These are phyloP conservation scores for Salvia sclarea DNA, from an alignment of 305 asterid genomes.

Conservation along the genomic window DNA sequence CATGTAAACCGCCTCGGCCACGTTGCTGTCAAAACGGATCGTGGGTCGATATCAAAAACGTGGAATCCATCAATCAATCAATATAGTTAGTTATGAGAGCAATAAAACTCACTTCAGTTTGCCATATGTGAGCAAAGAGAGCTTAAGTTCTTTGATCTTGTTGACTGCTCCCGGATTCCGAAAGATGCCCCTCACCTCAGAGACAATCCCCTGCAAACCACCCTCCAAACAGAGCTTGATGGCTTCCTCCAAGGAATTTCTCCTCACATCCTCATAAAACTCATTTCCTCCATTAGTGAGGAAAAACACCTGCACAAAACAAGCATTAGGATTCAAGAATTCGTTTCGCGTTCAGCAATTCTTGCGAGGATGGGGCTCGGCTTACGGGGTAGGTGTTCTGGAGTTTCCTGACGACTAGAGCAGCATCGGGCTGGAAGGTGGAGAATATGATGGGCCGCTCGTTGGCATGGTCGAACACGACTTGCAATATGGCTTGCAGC, in stretches of 20 bases:
- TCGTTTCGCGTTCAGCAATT: no score
- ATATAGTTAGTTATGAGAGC: no score
- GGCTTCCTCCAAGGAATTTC: conserved; percentile 88
- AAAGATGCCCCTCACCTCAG: conserved; percentile 75
- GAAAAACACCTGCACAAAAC: conserved; percentile 61
- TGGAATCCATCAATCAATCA: no score
- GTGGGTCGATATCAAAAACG: no score
- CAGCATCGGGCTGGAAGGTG: conserved; percentile 92
- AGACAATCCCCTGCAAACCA: conserved; percentile 83
- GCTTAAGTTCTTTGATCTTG: conserved; percentile 70
- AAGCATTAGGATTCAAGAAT: no score
- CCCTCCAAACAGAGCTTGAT: conserved; percentile 73
- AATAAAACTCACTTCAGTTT: conserved; percentile 86
- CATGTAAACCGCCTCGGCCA: conserved; percentile 80
- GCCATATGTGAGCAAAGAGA: conserved; percentile 79
- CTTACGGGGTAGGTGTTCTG: conserved; percentile 75
- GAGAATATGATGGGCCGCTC: conserved; percentile 82
- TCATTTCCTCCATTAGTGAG: conserved; percentile 88
- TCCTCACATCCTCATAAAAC: conserved; percentile 63
- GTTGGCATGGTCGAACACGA: conserved; percentile 58
- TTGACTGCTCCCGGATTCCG: conserved; percentile 76
- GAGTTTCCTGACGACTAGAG: conserved; percentile 58
- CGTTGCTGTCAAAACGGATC: no score
- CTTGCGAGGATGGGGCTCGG: no score
- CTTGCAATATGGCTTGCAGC: conserved; percentile 52